Percentiles rank a stretch among this genome's conserved stretches.
phyloP scores from a whole-genome alignment of 768 basidiomycete genomes.

The Calocybe gangraenosa region DNA sequence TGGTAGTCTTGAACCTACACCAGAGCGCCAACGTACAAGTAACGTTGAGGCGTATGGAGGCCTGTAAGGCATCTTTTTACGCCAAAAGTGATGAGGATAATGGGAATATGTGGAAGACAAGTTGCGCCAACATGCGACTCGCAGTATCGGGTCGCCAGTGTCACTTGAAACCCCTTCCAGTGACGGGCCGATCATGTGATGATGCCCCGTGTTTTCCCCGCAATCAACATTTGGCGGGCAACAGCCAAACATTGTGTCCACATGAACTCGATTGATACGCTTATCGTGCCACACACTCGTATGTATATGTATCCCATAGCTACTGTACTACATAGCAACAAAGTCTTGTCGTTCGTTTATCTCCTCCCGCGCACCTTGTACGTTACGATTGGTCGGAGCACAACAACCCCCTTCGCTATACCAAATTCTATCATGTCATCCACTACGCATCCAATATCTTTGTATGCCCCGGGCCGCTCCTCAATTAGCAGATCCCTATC shows the following conservation, averaged over 20 bases:
- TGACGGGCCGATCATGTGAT: constrained; percentile 8
- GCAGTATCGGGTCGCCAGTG: not conserved
- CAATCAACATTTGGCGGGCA: not conserved
- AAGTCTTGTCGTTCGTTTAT: constrained; percentile 7
- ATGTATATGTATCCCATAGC: constrained; percentile 3
- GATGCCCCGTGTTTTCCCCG: constrained; percentile 6
- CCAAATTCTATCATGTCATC: constrained; percentile 29
- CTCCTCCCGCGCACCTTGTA: constrained; percentile 28
- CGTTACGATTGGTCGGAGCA: constrained; percentile 31
- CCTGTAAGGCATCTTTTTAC: constrained; percentile 28
- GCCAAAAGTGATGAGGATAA: constrained; percentile 8
- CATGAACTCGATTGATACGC: not conserved
- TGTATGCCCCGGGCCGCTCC: constrained; percentile 36
- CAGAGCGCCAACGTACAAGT: constrained; percentile 20
- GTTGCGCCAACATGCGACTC: constrained; percentile 8
- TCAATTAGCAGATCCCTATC: constrained; percentile 32
- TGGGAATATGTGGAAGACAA: not conserved
- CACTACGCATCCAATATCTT: constrained; percentile 30
- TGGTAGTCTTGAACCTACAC: constrained; percentile 11
- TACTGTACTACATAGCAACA: constrained; percentile 13
- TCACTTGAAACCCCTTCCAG: not conserved
- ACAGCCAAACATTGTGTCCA: constrained; percentile 1
- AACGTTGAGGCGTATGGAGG: constrained; percentile 24
- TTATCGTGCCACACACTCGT: not conserved
- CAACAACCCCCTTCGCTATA: constrained; percentile 24